A percentile compares a stretch with the other conserved stretches of the same genome.
Conservation (phyloP, 2,329 filamentous ascomycete genomes). For the Alternaria brassicicola region DNA sequence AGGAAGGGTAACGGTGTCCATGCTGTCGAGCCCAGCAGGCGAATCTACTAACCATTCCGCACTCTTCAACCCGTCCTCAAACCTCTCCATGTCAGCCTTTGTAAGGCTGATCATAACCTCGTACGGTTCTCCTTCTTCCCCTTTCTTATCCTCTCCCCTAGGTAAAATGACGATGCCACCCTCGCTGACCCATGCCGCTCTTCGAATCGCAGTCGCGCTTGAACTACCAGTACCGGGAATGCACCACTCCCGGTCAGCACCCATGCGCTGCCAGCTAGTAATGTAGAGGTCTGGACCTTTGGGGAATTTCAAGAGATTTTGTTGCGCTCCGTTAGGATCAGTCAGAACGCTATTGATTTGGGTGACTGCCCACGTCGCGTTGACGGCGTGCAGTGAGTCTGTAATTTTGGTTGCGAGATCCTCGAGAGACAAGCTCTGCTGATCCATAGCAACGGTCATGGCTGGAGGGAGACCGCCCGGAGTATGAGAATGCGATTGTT, state of each 20-base stretch:
- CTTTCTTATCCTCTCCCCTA: slow-evolving; percentile 8
- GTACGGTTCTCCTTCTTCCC: slow-evolving; percentile 1
- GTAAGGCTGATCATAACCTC: slow-evolving; percentile 28
- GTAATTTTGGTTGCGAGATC: neutral
- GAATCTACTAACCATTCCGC: slow-evolving; percentile 9
- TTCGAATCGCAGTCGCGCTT: slow-evolving; percentile 27
- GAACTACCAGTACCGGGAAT: slow-evolving; percentile 27
- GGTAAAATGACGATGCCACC: slow-evolving; percentile 35
- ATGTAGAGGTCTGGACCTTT: slow-evolving; percentile 37
- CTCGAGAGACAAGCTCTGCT: neutral
- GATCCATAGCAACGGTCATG: neutral
- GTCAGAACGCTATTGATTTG: slow-evolving; percentile 1
- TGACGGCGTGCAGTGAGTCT: neutral
- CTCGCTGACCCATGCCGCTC: slow-evolving; percentile 27
- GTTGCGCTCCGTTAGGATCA: neutral
- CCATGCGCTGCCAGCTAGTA: slow-evolving; percentile 38
- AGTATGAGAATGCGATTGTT: neutral
- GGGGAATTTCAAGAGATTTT: neutral
- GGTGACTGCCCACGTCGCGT: neutral
- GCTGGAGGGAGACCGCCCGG: neutral
- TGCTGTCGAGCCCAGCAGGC: neutral
- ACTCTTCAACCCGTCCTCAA: slow-evolving; percentile 13
- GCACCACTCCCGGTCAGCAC: slow-evolving; percentile 27
- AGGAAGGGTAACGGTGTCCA: neutral
- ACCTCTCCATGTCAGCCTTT: slow-evolving; percentile 24